Conservation (phyloP, 1,284 basidiomycete genomes). For the Schizophyllum commune region DNA sequence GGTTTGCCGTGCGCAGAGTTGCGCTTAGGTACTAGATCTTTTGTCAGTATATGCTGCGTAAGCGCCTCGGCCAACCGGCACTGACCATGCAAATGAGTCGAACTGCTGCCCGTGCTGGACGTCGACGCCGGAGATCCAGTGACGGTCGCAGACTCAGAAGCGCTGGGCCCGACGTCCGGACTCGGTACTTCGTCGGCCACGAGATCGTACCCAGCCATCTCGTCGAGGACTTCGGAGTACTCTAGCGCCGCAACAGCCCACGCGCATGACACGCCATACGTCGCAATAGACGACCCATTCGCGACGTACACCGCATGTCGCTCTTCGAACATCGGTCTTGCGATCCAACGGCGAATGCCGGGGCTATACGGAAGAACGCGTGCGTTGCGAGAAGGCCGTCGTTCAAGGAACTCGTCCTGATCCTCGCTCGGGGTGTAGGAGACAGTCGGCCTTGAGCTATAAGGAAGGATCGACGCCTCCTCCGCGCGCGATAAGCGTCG, state of each 20-base stretch:
- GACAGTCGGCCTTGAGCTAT: conserved; percentile 32
- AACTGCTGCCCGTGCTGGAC: neutral
- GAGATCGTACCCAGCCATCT: conserved; percentile 38
- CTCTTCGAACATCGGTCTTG: conserved; percentile 71
- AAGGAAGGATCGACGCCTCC: conserved; percentile 38
- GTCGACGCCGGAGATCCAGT: conserved; percentile 1
- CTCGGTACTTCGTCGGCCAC: conserved; percentile 1
- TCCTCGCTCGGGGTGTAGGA: conserved; percentile 14
- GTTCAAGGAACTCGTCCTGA: neutral
- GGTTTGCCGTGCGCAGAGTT: conserved; percentile 11
- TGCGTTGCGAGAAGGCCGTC: conserved; percentile 26
- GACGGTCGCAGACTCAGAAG: conserved; percentile 3
- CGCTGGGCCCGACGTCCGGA: neutral
- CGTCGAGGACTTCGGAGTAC: conserved; percentile 56
- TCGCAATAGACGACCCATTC: conserved; percentile 28
- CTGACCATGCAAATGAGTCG: neutral
- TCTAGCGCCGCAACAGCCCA: conserved; percentile 69
- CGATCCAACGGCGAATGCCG: conserved; percentile 59
- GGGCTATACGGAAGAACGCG: conserved; percentile 40
- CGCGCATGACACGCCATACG: conserved; percentile 19
- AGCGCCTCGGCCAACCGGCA: neutral
- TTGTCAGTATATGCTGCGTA: neutral
- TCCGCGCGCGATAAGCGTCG: conserved; percentile 32
- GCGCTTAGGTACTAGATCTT: neutral
- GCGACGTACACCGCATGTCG: conserved; percentile 40